phyloP scores from a whole-genome alignment of 106 monocot genomes.

The Alisma plantagoaquatica region DNA sequence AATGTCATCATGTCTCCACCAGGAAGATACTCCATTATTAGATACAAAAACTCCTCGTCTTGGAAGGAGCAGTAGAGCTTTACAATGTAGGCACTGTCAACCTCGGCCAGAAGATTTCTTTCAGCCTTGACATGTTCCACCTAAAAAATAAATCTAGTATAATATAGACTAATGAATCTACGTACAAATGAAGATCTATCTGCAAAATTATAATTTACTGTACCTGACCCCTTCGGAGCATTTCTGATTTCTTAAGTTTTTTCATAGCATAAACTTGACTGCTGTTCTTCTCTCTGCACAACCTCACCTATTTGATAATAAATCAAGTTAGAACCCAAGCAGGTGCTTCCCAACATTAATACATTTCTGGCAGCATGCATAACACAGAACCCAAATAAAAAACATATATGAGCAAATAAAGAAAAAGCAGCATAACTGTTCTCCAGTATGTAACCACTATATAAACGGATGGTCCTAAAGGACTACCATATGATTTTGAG shows the following conservation, averaged over 20 bases:
- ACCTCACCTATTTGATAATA: constrained; percentile 32
- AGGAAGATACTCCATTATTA: constrained; percentile 84
- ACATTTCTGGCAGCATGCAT: too few relatives aligned
- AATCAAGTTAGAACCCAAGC: neutral
- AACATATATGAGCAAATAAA: too few relatives aligned
- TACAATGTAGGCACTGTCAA: constrained; percentile 67
- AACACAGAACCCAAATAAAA: too few relatives aligned
- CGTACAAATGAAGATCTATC: too few relatives aligned
- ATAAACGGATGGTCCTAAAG: too few relatives aligned
- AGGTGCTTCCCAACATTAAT: too few relatives aligned
- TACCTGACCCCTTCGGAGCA: constrained; percentile 73
- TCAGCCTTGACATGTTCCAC: constrained; percentile 84
- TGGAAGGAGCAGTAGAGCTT: constrained; percentile 80
- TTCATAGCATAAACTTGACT: constrained; percentile 59
- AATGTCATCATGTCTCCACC: constrained; percentile 88
- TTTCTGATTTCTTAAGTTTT: constrained; percentile 59
- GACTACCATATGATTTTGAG: too few relatives aligned
- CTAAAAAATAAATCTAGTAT: too few relatives aligned
- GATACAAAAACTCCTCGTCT: constrained; percentile 75
- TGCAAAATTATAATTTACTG: too few relatives aligned
- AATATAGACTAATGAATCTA: too few relatives aligned
- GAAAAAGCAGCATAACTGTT: too few relatives aligned
- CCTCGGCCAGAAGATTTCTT: constrained; percentile 76
- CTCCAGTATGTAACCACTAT: too few relatives aligned
- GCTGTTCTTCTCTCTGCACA: constrained; percentile 57